phyloP scores from a whole-genome alignment of 2,329 filamentous ascomycete genomes.

The Nigrospora osmanthi region DNA sequence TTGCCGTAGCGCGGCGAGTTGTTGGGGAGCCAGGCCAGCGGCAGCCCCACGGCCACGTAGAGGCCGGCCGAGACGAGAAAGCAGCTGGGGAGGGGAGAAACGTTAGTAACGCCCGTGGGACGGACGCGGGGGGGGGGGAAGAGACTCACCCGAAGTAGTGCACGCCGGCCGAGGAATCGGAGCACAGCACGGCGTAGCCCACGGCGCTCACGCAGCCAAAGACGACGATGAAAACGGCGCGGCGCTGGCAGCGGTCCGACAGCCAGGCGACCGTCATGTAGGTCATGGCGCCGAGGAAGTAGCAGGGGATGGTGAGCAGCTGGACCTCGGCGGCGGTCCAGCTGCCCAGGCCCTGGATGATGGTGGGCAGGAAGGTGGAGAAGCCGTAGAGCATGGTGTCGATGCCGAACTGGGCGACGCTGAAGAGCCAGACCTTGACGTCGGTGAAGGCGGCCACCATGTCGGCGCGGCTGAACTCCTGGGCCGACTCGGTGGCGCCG shows the following conservation, averaged over 20 bases:
- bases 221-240: constrained; percentile 56
- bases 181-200: constrained; percentile 62
- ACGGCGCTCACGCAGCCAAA: constrained; percentile 57
- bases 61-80: constrained; percentile 69
- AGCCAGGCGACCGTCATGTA: constrained; percentile 60
- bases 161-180: constrained; percentile 49
- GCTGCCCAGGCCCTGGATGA: constrained; percentile 59
- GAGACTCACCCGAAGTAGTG: constrained; percentile 54
- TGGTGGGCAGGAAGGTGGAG: constrained; percentile 71
- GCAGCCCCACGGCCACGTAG: constrained; percentile 52
- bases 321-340: constrained; percentile 62
- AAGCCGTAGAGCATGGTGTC: constrained; percentile 73
- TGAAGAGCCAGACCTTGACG: constrained; percentile 70
- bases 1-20: constrained; percentile 72
- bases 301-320: constrained; percentile 72
- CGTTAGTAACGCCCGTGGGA: neutral
- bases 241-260: constrained; percentile 59
- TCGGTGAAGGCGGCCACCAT: constrained; percentile 61
- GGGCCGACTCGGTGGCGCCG: constrained; percentile 36
- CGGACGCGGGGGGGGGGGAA: neutral
- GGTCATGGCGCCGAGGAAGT: constrained; percentile 60
- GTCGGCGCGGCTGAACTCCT: constrained; percentile 47
- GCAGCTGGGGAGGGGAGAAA: constrained; percentile 39
- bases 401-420: constrained; percentile 60
- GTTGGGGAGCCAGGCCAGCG: constrained; percentile 52